Evolutionary conservation across 1,284 basidiomycete species (phyloP).

Genomic region (Ganoderma resinaceum): DNA sequence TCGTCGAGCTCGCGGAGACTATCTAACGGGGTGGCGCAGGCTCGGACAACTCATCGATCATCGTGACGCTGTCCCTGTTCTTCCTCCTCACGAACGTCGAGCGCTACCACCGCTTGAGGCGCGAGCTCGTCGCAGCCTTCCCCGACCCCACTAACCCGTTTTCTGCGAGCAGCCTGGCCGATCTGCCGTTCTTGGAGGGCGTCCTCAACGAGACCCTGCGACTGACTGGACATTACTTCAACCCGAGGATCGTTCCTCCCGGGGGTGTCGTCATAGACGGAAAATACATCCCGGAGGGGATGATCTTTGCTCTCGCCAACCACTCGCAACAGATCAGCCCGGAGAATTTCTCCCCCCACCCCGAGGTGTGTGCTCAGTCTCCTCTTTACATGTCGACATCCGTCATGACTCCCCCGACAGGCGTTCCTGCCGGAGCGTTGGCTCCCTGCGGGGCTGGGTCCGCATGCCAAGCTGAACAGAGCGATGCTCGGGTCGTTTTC

Average conservation of each 20-base stretch:
- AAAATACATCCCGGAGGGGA: conserved; percentile 35
- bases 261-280: conserved; percentile 30
- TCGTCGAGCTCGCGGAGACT: too few relatives aligned
- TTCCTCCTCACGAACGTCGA: conserved; percentile 28
- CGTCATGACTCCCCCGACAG: too few relatives aligned
- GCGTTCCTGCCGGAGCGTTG: conserved; percentile 37
- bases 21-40: too few relatives aligned
- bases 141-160: conserved; percentile 23
- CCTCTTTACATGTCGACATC: too few relatives aligned
- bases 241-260: conserved; percentile 34
- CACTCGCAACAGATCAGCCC: conserved; percentile 33
- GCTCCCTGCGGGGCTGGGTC: conserved; percentile 27
- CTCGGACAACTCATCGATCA: conserved; percentile 28
- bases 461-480: conserved; percentile 20
- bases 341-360: conserved; percentile 37
- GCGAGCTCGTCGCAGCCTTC: conserved; percentile 35
- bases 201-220: conserved; percentile 36
- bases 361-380: too few relatives aligned
- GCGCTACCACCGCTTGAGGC: conserved; percentile 27
- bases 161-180: conserved; percentile 19
- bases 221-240: conserved; percentile 32
- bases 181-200: conserved; percentile 37
- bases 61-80: conserved; percentile 30
- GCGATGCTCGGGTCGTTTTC: conserved; percentile 33
- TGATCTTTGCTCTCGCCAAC: conserved; percentile 36